Base-by-base conservation (phyloP, 2,329 filamentous ascomycete genomes). In the Dothiorella sarmentorum region DNA sequence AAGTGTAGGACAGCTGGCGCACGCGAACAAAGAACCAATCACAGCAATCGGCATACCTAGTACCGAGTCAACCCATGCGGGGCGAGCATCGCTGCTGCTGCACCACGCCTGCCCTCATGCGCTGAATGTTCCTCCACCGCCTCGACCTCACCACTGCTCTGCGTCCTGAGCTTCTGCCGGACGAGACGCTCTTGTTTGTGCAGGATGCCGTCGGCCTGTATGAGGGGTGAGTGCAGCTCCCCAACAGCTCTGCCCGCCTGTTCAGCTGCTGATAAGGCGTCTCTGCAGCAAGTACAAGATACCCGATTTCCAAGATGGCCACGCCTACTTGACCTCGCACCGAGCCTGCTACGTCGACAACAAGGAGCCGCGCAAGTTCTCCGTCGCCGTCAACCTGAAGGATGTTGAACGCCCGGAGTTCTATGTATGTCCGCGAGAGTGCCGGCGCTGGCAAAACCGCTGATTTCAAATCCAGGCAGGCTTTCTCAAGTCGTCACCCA, bases 191-290 rank as follows among this genome's bases (percentile, higher is more conserved):
- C 57, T 83, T 99, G 61, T 97, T 96, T 77, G 93, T 99, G 60
- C 93, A 97, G 78, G 92, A 97, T 81, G 92, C 91, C 73, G 92
- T 99, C 68, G 94, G 94, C 66, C 81, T 99, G 62, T 99, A 99
- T 78, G 91, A 97, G 82, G 94, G 94, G 91, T 96, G 82, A 77
- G 86, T 78, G 26, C 35, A 29, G 56, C 47, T 42, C 15, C 45
- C 27, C 33, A 20, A 10, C 37, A 53, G 56, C 47, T 52, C 22
- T 26, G 13, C 20, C 27, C 15, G 38, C 47, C 22, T 42, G 49
- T 43, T 55, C 53, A 63, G 61, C 43, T 52, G 24, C 43, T 62
- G 35, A 52, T 61, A 43, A 56, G 61, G 33, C 29, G 40, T 26
- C 24, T 40, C 55, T 60, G 35, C 67, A 96, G 91, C 66, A 97